phyloP scores from a whole-genome alignment of 2,329 filamentous ascomycete species.

The Xylaria polymorpha region DNA sequence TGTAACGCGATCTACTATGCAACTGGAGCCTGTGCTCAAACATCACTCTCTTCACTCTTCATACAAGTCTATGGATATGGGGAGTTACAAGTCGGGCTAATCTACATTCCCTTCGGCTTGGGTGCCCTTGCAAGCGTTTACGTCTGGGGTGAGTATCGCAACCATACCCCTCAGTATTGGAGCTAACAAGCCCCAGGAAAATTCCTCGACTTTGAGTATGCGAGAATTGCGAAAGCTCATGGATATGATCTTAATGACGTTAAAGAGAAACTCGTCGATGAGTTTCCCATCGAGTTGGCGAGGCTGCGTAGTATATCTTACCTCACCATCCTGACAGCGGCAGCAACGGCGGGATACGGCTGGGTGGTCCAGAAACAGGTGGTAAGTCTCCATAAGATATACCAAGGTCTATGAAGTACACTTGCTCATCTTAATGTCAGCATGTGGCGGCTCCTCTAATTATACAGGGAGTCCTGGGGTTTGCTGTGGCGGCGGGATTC shows the following conservation, averaged over 20 bases:
- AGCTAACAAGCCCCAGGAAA: conserved; percentile 22
- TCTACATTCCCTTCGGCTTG: conserved; percentile 41
- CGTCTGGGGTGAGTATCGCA: conserved; percentile 35
- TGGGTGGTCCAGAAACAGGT: conserved; percentile 35
- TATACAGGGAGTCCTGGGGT: conserved; percentile 35
- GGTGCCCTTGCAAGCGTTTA: conserved; percentile 37
- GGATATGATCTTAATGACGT: conserved; percentile 6
- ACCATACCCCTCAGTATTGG: background rate
- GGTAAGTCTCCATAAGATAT: conserved; percentile 21
- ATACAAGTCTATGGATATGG: conserved; percentile 40
- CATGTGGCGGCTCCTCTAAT: conserved; percentile 29
- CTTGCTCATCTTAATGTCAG: conserved; percentile 12
- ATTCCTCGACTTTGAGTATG: conserved; percentile 33
- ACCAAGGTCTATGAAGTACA: background rate
- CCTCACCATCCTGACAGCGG: conserved; percentile 18
- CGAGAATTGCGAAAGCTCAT: conserved; percentile 13
- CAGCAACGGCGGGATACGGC: conserved; percentile 32
- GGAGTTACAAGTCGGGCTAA: conserved; percentile 40
- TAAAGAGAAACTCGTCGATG: background rate
- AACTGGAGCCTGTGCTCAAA: conserved; percentile 40
- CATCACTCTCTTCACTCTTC: conserved; percentile 42
- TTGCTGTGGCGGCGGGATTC: conserved; percentile 34
- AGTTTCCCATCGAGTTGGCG: conserved; percentile 37
- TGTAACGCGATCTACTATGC: conserved; percentile 45
- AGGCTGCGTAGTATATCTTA: conserved; percentile 32